Evolutionary conservation across 805 yeast species (phyloP), one percentile per base, ranked within the genome.

Genomic region (Tetrapisispora arboricola): DNA sequence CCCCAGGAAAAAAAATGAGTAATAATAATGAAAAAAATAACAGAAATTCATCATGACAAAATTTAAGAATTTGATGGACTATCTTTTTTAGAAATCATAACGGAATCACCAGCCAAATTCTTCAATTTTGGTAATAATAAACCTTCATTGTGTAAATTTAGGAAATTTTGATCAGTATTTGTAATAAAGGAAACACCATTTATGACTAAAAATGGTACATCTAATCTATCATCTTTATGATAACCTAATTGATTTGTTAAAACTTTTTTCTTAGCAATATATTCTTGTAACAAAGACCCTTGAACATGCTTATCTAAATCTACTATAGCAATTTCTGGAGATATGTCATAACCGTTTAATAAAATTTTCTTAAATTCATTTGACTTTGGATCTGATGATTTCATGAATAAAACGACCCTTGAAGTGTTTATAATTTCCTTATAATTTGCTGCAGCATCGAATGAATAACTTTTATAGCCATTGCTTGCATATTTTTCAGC

Each of bases 261-360:
- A 36, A 46, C 46, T 15, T 44, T 39, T 15, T 36, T 27, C 17
- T 31, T 33, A 11, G 37, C 37, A 41, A 87, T 70, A 57, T 80
- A 80, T 16, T 68, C 71, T 61, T 86, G 95, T 46, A 88, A 68
- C 47, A 71, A 78, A 3, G 64, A 56, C 2, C 96, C 96, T 55
- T 84, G 70, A 31, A 70, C 67, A 58, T 86, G 94, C 53, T 69
- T 71, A 60, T 87, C 95, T 38, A 87, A 67, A 57, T 88, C 96
- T 12, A 87, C 86, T 39, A 83, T 68, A 5, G 71, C 61, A 1
- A 87, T 85, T 32, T 70, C 67, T 2, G 96, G 96, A 4, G 72
- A 71, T 42, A 87, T 73, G 43, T 73, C 75, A 61, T 85, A 85
- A 49, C 75, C 74, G 17, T 71, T 73, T 16, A 62, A 60, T 40